These are phyloP conservation scores for Rhizoclosmatium globosum DNA, from an alignment of 192 early-diverging fungal species.

Conservation along the genomic window DNA sequence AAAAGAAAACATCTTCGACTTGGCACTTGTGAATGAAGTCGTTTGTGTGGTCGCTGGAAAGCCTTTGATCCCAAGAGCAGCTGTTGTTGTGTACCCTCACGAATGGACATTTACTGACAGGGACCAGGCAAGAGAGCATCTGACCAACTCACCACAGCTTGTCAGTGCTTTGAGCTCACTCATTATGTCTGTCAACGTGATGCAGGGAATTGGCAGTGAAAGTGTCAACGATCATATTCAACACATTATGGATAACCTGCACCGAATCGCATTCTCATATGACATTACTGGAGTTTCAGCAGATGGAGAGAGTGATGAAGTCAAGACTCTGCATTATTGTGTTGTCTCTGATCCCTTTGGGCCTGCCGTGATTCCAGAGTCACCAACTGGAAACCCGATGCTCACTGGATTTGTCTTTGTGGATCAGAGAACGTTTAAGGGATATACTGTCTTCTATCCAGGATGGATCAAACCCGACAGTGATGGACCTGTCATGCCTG, in stretches of 20 bases:
- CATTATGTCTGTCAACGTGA: conserved; percentile 12
- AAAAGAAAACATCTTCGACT: not conserved
- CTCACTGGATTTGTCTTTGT: conserved; percentile 24
- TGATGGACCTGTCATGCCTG: not conserved
- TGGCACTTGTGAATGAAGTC: conserved; percentile 1
- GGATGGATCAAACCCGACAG: conserved; percentile 22
- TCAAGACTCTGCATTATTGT: conserved; percentile 10
- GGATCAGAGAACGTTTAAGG: conserved; percentile 9
- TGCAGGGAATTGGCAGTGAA: not conserved
- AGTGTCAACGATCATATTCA: not conserved
- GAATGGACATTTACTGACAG: conserved; percentile 14
- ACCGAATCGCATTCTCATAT: conserved; percentile 22
- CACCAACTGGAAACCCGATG: not conserved
- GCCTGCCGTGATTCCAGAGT: conserved; percentile 24
- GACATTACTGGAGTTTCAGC: not conserved
- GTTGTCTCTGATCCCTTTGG: conserved; percentile 9
- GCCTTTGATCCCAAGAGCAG: conserved; percentile 19
- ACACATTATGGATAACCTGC: conserved; percentile 29
- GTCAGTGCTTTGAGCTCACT: not conserved
- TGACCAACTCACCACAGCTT: conserved; percentile 10
- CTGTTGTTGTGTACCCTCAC: conserved; percentile 28
- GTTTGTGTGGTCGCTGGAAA: conserved; percentile 5
- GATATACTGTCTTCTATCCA: conserved; percentile 28
- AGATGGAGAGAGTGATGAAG: not conserved
- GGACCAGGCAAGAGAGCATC: conserved; percentile 17